Evolutionary conservation across 345 rosid genomes (phyloP).

Genomic region (Turnera subulata): DNA sequence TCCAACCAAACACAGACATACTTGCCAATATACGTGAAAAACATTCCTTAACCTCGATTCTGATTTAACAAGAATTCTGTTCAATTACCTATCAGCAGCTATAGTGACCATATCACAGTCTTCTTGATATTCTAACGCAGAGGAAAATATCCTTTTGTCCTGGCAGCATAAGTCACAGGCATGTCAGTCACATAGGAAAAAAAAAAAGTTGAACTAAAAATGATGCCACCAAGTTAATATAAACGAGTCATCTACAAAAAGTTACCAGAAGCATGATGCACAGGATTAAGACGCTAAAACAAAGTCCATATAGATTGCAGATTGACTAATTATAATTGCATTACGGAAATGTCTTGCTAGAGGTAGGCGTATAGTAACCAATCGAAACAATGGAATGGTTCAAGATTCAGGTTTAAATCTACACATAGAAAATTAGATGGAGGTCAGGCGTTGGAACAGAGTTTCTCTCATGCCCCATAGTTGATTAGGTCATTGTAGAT

Average conservation of each 20-base stretch:
- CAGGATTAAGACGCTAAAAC: too few species aligned
- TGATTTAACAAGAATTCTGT: conserved; percentile 4
- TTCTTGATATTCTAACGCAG: conserved; percentile 36
- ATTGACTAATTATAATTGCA: too few species aligned
- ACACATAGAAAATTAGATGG: conserved; percentile 1
- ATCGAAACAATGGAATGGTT: too few species aligned
- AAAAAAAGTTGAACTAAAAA: conserved; percentile 5
- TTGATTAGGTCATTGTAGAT: neutral
- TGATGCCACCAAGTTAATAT: conserved; percentile 1
- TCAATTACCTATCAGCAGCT: conserved; percentile 36
- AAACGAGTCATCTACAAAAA: neutral
- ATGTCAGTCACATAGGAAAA: conserved; percentile 14
- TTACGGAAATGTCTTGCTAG: too few species aligned
- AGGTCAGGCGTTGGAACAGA: conserved; percentile 1
- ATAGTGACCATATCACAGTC: conserved; percentile 21
- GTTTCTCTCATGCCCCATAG: neutral
- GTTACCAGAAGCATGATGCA: neutral
- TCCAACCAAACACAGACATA: too few species aligned
- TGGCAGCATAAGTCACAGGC: conserved; percentile 20
- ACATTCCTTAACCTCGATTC: too few species aligned
- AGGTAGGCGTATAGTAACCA: too few species aligned
- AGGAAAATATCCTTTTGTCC: conserved; percentile 52
- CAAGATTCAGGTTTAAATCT: neutral
- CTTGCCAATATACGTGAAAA: too few species aligned
- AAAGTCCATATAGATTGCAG: too few species aligned